phyloP scores from a whole-genome alignment of 441 rosid species.

The Geranium incanum region DNA sequence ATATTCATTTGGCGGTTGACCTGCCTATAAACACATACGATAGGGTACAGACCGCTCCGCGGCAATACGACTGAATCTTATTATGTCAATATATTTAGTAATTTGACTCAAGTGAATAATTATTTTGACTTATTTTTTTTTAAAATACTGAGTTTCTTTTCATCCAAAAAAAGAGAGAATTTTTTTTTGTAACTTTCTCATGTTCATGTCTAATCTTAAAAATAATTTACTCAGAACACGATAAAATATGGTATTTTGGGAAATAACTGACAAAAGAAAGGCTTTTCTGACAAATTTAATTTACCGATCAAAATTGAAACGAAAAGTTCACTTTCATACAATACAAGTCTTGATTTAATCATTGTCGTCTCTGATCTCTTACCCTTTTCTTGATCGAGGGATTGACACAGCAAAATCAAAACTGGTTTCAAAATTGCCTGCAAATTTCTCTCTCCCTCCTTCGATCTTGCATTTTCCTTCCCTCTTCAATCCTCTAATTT shows the following conservation, averaged over 20 bases:
- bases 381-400: background rate
- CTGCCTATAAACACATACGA: too few relatives aligned
- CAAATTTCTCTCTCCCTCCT: background rate
- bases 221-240: background rate
- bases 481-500: background rate
- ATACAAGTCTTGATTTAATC: background rate
- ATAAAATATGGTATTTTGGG: background rate
- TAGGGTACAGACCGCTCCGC: too few relatives aligned
- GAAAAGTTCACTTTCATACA: background rate
- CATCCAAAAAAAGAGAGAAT: too few relatives aligned
- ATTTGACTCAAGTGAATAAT: too few relatives aligned
- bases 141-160: too few relatives aligned
- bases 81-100: too few relatives aligned
- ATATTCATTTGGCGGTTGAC: too few relatives aligned
- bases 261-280: background rate
- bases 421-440: background rate
- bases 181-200: too few relatives aligned
- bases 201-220: too few relatives aligned
- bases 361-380: background rate
- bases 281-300: background rate
- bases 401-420: background rate
- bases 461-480: constrained; percentile 1
- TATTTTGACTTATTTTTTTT: too few relatives aligned
- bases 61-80: too few relatives aligned
- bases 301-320: background rate